A percentile compares a stretch with the other conserved stretches of the same genome.
These are phyloP conservation scores for Verticillium tricorpus DNA, from an alignment of 2,329 filamentous ascomycete species.

Conservation along the genomic window DNA sequence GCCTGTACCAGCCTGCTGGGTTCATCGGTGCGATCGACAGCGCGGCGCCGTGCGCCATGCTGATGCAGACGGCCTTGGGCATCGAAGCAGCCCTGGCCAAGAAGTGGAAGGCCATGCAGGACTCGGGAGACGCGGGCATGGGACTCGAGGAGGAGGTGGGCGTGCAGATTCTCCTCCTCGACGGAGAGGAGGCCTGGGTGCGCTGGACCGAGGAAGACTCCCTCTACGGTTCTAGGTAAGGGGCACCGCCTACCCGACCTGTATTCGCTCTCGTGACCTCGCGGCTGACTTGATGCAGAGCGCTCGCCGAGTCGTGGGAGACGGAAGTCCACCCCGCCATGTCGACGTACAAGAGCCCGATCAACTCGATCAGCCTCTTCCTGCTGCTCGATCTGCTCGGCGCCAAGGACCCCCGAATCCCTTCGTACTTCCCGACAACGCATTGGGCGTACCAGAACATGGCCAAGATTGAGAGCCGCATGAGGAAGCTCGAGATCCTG, in stretches of 20 bases:
- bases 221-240: slow-evolving; percentile 77
- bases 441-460: slow-evolving; percentile 89
- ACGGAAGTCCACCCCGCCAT: slow-evolving; percentile 60
- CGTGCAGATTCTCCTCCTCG: slow-evolving; percentile 83
- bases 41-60: slow-evolving; percentile 88
- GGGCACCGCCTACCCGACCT: neutral
- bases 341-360: slow-evolving; percentile 69
- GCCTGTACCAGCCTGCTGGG: slow-evolving; percentile 70
- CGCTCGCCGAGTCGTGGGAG: slow-evolving; percentile 82
- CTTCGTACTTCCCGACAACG: slow-evolving; percentile 83
- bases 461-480: slow-evolving; percentile 66
- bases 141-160: slow-evolving; percentile 72
- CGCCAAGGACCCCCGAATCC: slow-evolving; percentile 60
- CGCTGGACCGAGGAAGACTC: slow-evolving; percentile 78
- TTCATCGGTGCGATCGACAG: slow-evolving; percentile 95
- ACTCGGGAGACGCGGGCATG: slow-evolving; percentile 45
- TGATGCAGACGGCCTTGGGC: slow-evolving; percentile 78
- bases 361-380: slow-evolving; percentile 82
- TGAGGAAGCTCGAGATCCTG: slow-evolving; percentile 63
- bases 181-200: slow-evolving; percentile 90
- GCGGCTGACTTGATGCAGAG: slow-evolving; percentile 27
- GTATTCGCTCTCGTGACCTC: neutral
- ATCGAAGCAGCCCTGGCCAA: slow-evolving; percentile 74
- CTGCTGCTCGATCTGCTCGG: slow-evolving; percentile 90
- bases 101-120: slow-evolving; percentile 75